Evolutionary conservation across 257 asterid genomes (phyloP).

Genomic region (Craterostigma plantagineum): DNA sequence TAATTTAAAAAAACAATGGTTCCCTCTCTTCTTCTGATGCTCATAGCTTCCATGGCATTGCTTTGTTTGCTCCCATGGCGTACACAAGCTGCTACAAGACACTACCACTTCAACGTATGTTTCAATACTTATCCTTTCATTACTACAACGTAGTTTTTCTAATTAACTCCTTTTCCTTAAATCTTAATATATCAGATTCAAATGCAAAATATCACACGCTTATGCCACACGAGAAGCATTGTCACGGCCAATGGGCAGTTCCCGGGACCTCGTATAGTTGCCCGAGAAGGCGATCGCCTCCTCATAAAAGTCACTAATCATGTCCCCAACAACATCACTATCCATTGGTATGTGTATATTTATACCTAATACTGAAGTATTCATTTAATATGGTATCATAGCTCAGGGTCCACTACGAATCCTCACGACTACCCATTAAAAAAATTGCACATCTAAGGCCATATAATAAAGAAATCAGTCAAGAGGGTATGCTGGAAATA

Average conservation of each 20-base stretch:
- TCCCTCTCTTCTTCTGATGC: conserved; percentile 10
- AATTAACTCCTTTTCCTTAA: background rate
- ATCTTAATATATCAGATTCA: conserved; percentile 12
- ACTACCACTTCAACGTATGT: conserved; percentile 26
- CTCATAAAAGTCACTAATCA: conserved; percentile 36
- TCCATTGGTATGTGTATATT: conserved; percentile 38
- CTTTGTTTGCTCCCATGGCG: conserved; percentile 10
- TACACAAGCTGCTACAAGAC: conserved; percentile 22
- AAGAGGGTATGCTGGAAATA: no score
- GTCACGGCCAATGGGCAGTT: conserved; percentile 50
- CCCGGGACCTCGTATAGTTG: conserved; percentile 48
- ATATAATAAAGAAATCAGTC: no score
- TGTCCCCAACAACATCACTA: conserved; percentile 31
- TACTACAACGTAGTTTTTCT: no score
- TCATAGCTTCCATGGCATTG: conserved; percentile 8
- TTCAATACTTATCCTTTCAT: background rate
- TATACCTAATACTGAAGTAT: no score
- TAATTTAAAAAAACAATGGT: background rate
- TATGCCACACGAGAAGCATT: conserved; percentile 45
- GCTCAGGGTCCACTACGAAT: no score
- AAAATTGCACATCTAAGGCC: no score
- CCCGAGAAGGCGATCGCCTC: conserved; percentile 48
- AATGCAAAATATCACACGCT: conserved; percentile 38
- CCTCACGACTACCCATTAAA: no score
- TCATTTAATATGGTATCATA: no score